A percentile compares a stretch with the other conserved stretches of the same genome.
Conservation (phyloP, 2,329 filamentous ascomycete genomes). For the Colletotrichum limetticola region DNA sequence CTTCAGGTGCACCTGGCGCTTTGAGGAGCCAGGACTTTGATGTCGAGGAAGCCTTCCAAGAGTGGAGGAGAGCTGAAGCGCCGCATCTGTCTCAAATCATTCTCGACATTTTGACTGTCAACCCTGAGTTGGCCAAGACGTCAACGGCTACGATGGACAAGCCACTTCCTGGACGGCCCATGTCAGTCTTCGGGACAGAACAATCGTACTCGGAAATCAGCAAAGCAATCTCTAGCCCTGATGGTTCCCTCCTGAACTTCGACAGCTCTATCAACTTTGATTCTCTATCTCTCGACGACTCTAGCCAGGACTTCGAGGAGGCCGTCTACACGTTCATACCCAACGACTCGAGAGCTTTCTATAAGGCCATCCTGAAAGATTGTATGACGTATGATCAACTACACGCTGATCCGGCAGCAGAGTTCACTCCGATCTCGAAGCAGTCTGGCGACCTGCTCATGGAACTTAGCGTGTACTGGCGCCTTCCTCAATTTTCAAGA, state of each 20-base stretch:
- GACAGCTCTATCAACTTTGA: constrained; percentile 78
- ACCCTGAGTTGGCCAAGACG: constrained; percentile 85
- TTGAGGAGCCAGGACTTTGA: constrained; percentile 90
- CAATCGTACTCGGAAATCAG: constrained; percentile 64
- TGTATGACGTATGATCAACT: constrained; percentile 75
- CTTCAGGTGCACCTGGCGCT: constrained; percentile 80
- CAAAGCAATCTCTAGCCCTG: constrained; percentile 60
- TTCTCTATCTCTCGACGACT: constrained; percentile 70
- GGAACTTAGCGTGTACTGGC: constrained; percentile 89
- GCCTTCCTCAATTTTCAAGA: constrained; percentile 84
- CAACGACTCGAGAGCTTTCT: constrained; percentile 82
- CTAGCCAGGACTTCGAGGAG: constrained; percentile 67
- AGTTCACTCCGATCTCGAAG: constrained; percentile 72
- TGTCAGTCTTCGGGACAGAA: constrained; percentile 58
- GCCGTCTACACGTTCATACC: constrained; percentile 90
- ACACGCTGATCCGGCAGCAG: constrained; percentile 62
- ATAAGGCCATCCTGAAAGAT: constrained; percentile 83
- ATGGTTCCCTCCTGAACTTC: constrained; percentile 56
- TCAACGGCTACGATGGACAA: constrained; percentile 65
- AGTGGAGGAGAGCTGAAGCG: constrained; percentile 91
- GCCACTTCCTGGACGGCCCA: constrained; percentile 57
- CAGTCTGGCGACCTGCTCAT: constrained; percentile 84
- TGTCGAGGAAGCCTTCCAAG: constrained; percentile 84
- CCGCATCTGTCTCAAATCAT: constrained; percentile 94
- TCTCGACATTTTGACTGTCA: constrained; percentile 86